Base-by-base conservation (phyloP, 2,329 filamentous ascomycete genomes). In the Hymenoscyphus albidus region DNA sequence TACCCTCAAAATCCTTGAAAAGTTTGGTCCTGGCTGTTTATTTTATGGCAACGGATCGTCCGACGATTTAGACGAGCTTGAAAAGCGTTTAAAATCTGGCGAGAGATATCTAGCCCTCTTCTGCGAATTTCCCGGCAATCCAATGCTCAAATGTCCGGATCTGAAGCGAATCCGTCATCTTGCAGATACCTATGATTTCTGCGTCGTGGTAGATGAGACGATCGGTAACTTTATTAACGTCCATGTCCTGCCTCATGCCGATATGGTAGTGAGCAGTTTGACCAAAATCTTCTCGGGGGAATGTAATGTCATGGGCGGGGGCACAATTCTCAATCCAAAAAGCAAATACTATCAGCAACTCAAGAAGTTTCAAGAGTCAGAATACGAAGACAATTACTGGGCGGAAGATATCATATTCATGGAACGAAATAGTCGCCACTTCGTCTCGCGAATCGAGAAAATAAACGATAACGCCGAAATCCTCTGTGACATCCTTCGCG, bases 251-350 rank as follows among this genome's bases (percentile, higher is more conserved):
- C 92, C 90, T 2, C 90, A 89, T 74, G 91, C 92, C 65, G 95
- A 99, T 77, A 83, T 98, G 16, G 91, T 98, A 5, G 94, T 97
- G 64, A 97, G 92, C 80, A 96, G 92, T 75, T 81, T 99, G 65
- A 98, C 95, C 59, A 99, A 99, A 77, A 90, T 98, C 62, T 99
- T 99, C 79, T 96, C 92, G 63, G 95, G 95, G 60, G 95, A 97
- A 77, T 95, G 92, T 76, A 98, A 99, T 76, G 95, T 99, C 70
- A 98, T 98, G 94, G 95, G 93, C 65, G 95, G 95, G 63, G 90
- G 88, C 69, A 79, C 83, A 57, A 85, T 88, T 62, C 75, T 88
- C 57, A 88, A 88, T 72, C 85, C 85, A 0, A 84, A 88, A 64
- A 81, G 88, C n/a, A 85, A 79, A 57, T 90, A 89, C 78, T 97